Percentiles rank a stretch among this genome's conserved stretches.
phyloP scores from a whole-genome alignment of 768 basidiomycete genomes.

The Galerina sulciceps region DNA sequence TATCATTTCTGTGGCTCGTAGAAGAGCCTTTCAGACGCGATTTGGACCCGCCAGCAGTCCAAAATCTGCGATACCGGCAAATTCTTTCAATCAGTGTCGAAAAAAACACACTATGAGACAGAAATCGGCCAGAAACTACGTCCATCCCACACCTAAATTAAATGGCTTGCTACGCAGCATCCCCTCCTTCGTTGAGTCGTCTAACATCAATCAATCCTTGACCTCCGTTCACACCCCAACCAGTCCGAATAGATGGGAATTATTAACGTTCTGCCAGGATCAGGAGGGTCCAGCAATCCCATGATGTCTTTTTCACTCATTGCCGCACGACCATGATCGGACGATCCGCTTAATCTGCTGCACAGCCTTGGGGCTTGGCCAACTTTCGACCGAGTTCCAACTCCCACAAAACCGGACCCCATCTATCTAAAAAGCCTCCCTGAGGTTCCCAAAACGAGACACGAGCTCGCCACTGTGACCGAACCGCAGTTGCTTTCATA shows the following conservation, averaged over 20 bases:
- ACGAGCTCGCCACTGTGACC: too few relatives aligned
- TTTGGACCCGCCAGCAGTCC: too few relatives aligned
- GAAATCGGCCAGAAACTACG: not conserved
- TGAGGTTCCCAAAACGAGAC: not conserved
- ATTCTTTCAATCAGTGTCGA: not conserved
- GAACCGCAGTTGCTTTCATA: too few relatives aligned
- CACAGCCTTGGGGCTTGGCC: conserved; percentile 8
- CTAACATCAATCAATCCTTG: not conserved
- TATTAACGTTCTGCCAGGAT: not conserved
- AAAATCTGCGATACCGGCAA: not conserved
- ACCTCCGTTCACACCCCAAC: conserved; percentile 6
- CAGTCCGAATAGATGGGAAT: conserved; percentile 4
- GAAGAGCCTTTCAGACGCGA: too few relatives aligned
- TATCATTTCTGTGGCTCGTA: too few relatives aligned
- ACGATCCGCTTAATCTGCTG: not conserved
- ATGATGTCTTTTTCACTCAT: too few relatives aligned
- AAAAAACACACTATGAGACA: not conserved
- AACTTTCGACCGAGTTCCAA: not conserved
- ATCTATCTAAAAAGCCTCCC: not conserved
- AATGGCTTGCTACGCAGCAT: not conserved
- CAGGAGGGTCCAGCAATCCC: too few relatives aligned
- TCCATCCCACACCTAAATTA: not conserved
- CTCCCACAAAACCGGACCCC: not conserved
- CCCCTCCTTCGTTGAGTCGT: not conserved
- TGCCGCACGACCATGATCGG: not conserved